Evolutionary conservation across 2,329 filamentous ascomycete species (phyloP).

Genomic region (Alternaria sp.): DNA sequence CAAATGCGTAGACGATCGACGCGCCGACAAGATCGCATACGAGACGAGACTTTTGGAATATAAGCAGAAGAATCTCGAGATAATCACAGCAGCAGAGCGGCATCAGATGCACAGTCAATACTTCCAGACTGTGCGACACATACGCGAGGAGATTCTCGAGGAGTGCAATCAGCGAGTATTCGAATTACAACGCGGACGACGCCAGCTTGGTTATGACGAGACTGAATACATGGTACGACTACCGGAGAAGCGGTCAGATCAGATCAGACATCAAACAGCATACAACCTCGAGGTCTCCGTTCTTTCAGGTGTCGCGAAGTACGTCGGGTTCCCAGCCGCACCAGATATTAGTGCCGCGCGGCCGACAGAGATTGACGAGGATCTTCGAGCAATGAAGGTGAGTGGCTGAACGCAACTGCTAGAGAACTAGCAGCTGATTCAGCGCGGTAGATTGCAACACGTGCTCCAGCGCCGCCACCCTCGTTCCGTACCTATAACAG

Average conservation of each 20-base stretch:
- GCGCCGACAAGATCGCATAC: slow-evolving; percentile 79
- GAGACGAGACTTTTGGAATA: slow-evolving; percentile 78
- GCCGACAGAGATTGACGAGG: slow-evolving; percentile 78
- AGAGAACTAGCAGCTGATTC: slow-evolving; percentile 34
- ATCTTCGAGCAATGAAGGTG: slow-evolving; percentile 89
- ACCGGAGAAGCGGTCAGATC: slow-evolving; percentile 76
- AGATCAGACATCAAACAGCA: slow-evolving; percentile 83
- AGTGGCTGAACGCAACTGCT: slow-evolving; percentile 52
- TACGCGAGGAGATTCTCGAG: slow-evolving; percentile 80
- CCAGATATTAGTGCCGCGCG: slow-evolving; percentile 80
- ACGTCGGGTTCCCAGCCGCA: slow-evolving; percentile 95
- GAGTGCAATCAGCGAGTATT: slow-evolving; percentile 89
- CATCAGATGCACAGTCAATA: slow-evolving; percentile 90
- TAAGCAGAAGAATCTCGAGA: slow-evolving; percentile 73
- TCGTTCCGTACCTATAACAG: slow-evolving; percentile 48
- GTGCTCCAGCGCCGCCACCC: slow-evolving; percentile 41
- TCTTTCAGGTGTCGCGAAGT: slow-evolving; percentile 88
- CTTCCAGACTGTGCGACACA: slow-evolving; percentile 84
- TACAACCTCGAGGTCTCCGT: slow-evolving; percentile 97
- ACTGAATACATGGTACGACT: slow-evolving; percentile 85
- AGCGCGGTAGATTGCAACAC: slow-evolving; percentile 45
- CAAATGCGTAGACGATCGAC: slow-evolving; percentile 81
- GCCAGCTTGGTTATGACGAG: slow-evolving; percentile 78
- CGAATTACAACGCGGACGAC: slow-evolving; percentile 87
- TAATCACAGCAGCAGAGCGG: slow-evolving; percentile 79